phyloP scores from a whole-genome alignment of 2,329 filamentous ascomycete species.

The Bipolaris cookei region DNA sequence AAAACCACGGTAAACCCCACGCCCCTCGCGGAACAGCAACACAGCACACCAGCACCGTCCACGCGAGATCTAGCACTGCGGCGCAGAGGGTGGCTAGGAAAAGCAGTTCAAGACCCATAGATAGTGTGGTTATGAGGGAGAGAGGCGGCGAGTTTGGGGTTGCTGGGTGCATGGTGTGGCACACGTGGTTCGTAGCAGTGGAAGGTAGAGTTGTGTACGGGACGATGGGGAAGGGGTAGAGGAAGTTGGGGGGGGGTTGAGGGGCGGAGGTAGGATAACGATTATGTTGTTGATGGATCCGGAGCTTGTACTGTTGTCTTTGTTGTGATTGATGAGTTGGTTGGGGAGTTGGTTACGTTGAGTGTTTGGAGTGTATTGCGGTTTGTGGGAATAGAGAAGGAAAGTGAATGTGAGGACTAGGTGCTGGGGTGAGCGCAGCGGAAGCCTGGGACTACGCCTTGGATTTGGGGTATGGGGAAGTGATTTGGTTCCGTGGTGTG shows the following conservation, averaged over 20 bases:
- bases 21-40: too few relatives aligned
- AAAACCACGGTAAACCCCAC: too few relatives aligned
- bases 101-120: too few relatives aligned
- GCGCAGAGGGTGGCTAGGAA: too few relatives aligned
- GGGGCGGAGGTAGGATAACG: constrained; percentile 9
- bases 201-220: constrained; percentile 2
- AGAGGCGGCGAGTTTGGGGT: too few relatives aligned
- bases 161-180: too few relatives aligned
- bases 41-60: too few relatives aligned
- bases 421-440: not conserved
- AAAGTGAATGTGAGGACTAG: not conserved
- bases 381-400: too few relatives aligned
- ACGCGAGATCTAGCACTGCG: too few relatives aligned
- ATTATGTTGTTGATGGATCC: not conserved
- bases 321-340: not conserved
- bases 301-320: not conserved
- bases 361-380: too few relatives aligned
- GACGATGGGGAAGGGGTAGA: constrained; percentile 16
- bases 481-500: not conserved
- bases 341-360: not conserved
- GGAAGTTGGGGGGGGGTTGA: constrained; percentile 16
- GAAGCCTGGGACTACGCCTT: constrained; percentile 7
- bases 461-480: constrained; percentile 4
- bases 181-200: too few relatives aligned
- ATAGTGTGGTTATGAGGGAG: too few relatives aligned